Evolutionary conservation across 179 eudicot species (phyloP).

Genomic region (Drosera spatulata): DNA sequence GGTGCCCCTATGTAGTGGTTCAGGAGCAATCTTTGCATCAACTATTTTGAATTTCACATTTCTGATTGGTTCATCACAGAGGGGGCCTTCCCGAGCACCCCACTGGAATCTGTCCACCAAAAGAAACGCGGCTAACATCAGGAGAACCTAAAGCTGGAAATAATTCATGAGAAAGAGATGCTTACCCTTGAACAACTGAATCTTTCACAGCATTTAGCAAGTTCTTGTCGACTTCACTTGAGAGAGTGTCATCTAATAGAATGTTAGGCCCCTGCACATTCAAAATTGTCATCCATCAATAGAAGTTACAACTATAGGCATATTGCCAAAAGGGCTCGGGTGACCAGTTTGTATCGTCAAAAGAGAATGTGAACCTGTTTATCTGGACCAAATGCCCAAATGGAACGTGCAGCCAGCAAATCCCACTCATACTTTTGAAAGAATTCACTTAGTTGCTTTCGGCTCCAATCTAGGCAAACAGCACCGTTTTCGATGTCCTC

Average conservation of each 20-base stretch:
- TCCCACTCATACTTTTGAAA: constrained; percentile 99
- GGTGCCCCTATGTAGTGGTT: constrained; percentile 90
- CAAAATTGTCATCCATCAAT: background rate
- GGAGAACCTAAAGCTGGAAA: background rate
- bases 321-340: background rate
- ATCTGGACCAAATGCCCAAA: constrained; percentile 99
- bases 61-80: constrained; percentile 97
- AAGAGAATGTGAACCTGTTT: constrained; percentile 51
- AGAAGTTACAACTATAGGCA: background rate
- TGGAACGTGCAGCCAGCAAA: constrained; percentile 96
- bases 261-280: constrained; percentile 85
- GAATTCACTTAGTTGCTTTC: constrained; percentile 79
- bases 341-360: background rate
- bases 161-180: background rate
- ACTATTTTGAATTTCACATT: constrained; percentile 97
- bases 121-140: constrained; percentile 2
- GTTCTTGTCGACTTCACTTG: constrained; percentile 95
- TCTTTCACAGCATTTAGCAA: constrained; percentile 86
- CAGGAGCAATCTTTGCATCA: constrained; percentile 93
- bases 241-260: constrained; percentile 89
- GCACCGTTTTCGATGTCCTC: constrained; percentile 91
- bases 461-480: constrained; percentile 88
- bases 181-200: constrained; percentile 98
- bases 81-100: constrained; percentile 99
- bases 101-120: constrained; percentile 68